A percentile compares a stretch with the other conserved stretches of the same genome.
These are phyloP conservation scores for Suillus occidentalis DNA, from an alignment of 768 basidiomycete genomes.

Conservation along the genomic window DNA sequence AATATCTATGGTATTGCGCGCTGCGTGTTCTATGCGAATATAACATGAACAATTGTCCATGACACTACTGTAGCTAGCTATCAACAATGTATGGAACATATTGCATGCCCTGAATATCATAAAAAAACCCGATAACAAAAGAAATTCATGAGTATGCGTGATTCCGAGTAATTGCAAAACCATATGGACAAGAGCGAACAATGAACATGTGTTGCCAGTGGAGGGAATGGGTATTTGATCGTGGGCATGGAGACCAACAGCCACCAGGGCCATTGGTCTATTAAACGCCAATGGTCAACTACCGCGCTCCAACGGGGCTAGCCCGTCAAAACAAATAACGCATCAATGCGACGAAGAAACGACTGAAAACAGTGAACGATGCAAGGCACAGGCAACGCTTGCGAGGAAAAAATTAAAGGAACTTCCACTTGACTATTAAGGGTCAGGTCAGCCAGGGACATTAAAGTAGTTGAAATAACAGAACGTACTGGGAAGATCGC, in stretches of 20 bases:
- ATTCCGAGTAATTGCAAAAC: neutral
- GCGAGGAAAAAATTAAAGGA: constrained; percentile 18
- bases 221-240: constrained; percentile 19
- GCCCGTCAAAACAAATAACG: constrained; percentile 14
- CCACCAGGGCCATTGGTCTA: constrained; percentile 48
- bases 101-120: constrained; percentile 8
- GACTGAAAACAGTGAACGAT: constrained; percentile 9
- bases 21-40: constrained; percentile 13
- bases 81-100: constrained; percentile 9
- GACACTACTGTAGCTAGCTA: constrained; percentile 14
- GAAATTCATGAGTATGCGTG: neutral
- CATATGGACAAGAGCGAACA: constrained; percentile 6
- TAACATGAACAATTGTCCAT: constrained; percentile 10
- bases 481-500: constrained; percentile 58
- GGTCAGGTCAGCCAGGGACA: constrained; percentile 3
- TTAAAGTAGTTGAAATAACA: neutral
- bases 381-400: constrained; percentile 14
- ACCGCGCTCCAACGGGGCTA: constrained; percentile 18
- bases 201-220: constrained; percentile 16
- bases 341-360: constrained; percentile 15
- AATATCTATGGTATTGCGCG: constrained; percentile 9
- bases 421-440: neutral
- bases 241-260: constrained; percentile 28
- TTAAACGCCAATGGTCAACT: constrained; percentile 19
- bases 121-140: constrained; percentile 21